Percentiles rank a stretch among this genome's conserved stretches.
Evolutionary conservation across 164 flowering plant species (phyloP).

Genomic region (Annona cherimola): DNA sequence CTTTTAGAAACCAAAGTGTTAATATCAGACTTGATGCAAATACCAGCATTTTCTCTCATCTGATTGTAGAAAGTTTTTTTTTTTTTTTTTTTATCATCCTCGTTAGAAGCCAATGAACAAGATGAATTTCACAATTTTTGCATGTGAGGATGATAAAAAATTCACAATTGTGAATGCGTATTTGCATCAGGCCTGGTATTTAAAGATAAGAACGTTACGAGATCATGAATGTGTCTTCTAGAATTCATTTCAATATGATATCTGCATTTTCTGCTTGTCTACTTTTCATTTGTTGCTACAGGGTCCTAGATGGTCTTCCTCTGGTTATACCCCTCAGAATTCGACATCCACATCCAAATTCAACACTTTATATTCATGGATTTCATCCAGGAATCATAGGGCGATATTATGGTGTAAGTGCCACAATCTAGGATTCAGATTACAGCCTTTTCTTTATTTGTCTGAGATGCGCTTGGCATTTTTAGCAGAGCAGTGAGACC

Average conservation of each 20-base stretch:
- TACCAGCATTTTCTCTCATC: too few species aligned
- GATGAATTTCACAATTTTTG: not conserved
- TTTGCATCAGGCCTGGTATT: too few species aligned
- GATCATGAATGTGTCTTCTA: not conserved
- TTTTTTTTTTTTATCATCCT: too few species aligned
- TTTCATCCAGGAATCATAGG: constrained; percentile 74
- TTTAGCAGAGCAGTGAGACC: constrained; percentile 66
- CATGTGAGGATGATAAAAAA: not conserved
- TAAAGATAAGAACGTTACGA: not conserved
- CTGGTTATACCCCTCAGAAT: constrained; percentile 65
- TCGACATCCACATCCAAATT: constrained; percentile 36
- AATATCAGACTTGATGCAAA: too few species aligned
- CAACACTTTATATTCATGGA: constrained; percentile 61
- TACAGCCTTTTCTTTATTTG: not conserved
- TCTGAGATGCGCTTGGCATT: not conserved
- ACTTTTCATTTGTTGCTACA: constrained; percentile 15
- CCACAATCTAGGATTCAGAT: not conserved
- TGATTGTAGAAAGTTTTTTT: too few species aligned
- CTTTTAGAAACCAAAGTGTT: too few species aligned
- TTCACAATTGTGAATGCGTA: not conserved
- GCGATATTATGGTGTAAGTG: constrained; percentile 59
- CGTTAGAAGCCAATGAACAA: too few species aligned
- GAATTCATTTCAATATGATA: not conserved
- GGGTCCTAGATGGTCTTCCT: constrained; percentile 94
- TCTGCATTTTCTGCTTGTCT: not conserved